Evolutionary conservation across 345 rosid genomes (phyloP), one percentile per base, ranked within the genome.

Genomic region (Eucalyptus curtisii): DNA sequence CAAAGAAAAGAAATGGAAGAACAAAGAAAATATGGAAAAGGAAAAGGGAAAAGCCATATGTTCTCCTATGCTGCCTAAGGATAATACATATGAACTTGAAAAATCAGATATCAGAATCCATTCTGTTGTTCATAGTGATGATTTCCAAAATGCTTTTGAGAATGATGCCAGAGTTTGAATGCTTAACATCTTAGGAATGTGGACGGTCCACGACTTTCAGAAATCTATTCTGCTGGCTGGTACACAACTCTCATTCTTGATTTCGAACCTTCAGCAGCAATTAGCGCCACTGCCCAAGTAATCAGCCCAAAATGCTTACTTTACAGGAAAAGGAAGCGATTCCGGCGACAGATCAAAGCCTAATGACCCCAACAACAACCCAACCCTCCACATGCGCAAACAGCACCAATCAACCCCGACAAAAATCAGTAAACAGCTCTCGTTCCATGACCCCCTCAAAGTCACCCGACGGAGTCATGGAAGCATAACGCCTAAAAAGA

Each of bases 131-230:
- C 45, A 19, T 5, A 19, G 81, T 71, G 45, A 37, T 6, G 14
- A 37, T 71, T 71, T 37, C 27, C 82, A 37, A 71, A 68, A 19
- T 37, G 45, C 27, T 10, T 37, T 71, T 71, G 45, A 71, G 45
- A 12, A 7, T 68, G 44, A 68, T 68, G 81, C 81, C 10, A 22
- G 24, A 13, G 25, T 68, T 33, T 68, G 81, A 68, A 16, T 33
- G 12, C 44, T 33, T 33, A 68, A 68, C 25, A 68, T 68, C 44
- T 33, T 10, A 10, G 44, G 4, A 71, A 19, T 40, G 27, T 1
- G 8, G 82, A 37, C 25, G 3, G 13, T 37, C 27, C 2, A 0
- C 1, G 1, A 71, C 82, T 71, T 31, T 71, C 6, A 2, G 45
- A 37, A 71, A 76, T 76, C 2, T 37, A 76, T 76, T 37, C 82